phyloP scores from a whole-genome alignment of 2,329 filamentous ascomycete species.

The Pseudocercospora eumusae region DNA sequence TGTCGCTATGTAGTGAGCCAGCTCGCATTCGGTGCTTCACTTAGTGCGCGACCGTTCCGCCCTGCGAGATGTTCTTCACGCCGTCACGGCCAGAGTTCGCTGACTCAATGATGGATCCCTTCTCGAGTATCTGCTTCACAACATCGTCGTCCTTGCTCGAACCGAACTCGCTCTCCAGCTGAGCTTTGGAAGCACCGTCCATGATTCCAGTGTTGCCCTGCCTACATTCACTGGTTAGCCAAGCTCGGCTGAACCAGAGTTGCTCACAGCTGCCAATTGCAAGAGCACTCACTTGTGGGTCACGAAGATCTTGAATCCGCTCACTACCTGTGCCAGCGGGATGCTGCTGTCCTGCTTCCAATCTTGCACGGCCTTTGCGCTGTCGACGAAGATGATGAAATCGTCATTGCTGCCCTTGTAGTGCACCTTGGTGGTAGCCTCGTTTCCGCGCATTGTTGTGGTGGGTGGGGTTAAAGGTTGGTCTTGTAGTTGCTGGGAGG shows the following conservation, averaged over 20 bases:
- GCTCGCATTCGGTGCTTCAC: constrained; percentile 1
- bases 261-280: not conserved
- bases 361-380: constrained; percentile 65
- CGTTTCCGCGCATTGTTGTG: constrained; percentile 62
- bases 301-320: constrained; percentile 83
- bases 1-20: constrained; percentile 2
- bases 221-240: constrained; percentile 50
- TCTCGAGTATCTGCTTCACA: constrained; percentile 77
- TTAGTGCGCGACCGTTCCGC: constrained; percentile 38
- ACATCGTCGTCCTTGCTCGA: constrained; percentile 76
- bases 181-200: constrained; percentile 72
- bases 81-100: constrained; percentile 45
- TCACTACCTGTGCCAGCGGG: constrained; percentile 81
- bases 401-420: constrained; percentile 74
- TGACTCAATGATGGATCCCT: constrained; percentile 67
- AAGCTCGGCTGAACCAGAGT: constrained; percentile 8
- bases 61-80: constrained; percentile 47
- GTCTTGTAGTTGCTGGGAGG: constrained; percentile 4
- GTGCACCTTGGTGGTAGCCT: constrained; percentile 73
- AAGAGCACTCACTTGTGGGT: constrained; percentile 75
- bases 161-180: constrained; percentile 84
- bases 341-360: constrained; percentile 80
- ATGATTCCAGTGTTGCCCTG: constrained; percentile 81
- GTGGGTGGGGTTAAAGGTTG: constrained; percentile 10
- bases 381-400: constrained; percentile 68